These are phyloP conservation scores for Naumovozyma castellii DNA, from an alignment of 805 yeast genomes.

Conservation along the genomic window DNA sequence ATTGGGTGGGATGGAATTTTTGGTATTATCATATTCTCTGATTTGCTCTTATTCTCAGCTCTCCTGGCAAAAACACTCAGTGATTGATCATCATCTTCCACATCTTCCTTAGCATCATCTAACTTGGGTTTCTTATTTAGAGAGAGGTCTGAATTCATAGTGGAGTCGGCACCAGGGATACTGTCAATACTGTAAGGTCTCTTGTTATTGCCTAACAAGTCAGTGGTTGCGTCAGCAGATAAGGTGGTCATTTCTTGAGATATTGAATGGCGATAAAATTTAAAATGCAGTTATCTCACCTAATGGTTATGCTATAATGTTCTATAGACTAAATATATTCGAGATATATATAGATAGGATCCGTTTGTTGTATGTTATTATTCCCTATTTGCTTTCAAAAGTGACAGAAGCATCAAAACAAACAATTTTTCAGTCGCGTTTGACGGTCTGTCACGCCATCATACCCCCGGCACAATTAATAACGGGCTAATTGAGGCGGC, in stretches of 20 bases:
- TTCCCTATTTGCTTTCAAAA: neutral
- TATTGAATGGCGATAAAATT: no score
- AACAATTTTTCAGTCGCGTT: neutral
- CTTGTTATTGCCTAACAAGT: neutral
- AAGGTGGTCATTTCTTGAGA: neutral
- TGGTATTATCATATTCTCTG: neutral
- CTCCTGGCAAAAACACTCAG: neutral
- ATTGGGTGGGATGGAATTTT: slow-evolving; percentile 23
- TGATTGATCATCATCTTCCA: neutral
- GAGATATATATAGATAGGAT: no score
- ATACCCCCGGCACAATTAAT: neutral
- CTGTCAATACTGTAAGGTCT: neutral
- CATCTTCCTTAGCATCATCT: neutral
- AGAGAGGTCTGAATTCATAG: neutral
- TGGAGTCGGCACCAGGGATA: neutral
- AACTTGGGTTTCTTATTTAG: neutral
- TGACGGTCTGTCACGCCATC: neutral
- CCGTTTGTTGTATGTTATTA: no score
- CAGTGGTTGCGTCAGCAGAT: neutral
- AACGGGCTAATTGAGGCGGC: no score
- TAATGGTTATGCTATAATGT: no score
- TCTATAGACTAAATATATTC: no score
- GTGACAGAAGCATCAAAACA: neutral
- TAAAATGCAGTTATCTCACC: no score
- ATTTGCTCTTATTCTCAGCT: neutral